phyloP scores from a whole-genome alignment of 306 rosid species.

The Cicer cuneatum region DNA sequence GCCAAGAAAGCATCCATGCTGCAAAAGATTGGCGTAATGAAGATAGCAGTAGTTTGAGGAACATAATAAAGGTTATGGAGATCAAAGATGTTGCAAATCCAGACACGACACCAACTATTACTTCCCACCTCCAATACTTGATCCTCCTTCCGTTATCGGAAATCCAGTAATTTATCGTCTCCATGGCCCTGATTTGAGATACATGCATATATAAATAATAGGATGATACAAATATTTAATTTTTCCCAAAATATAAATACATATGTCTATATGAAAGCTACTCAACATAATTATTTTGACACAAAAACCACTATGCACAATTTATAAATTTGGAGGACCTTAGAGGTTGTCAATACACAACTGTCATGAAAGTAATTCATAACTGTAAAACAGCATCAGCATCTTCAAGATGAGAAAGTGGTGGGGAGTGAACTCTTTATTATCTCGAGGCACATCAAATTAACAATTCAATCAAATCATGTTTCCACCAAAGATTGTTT shows the following conservation, averaged over 20 bases:
- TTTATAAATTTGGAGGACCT: slow-evolving; percentile 27
- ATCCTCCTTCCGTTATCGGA: slow-evolving; percentile 47
- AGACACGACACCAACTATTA: slow-evolving; percentile 60
- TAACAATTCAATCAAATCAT: slow-evolving; percentile 17
- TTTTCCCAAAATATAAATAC: slow-evolving; percentile 1
- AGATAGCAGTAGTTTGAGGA: slow-evolving; percentile 57
- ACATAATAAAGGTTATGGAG: slow-evolving; percentile 56
- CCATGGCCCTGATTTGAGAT: slow-evolving; percentile 63
- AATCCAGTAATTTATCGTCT: slow-evolving; percentile 64
- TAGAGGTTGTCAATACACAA: slow-evolving; percentile 18
- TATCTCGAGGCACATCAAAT: neutral
- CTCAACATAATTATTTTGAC: slow-evolving; percentile 1
- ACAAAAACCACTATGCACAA: neutral
- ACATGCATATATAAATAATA: slow-evolving; percentile 39
- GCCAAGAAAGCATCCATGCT: slow-evolving; percentile 42
- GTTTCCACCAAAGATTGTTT: neutral
- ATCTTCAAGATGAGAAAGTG: slow-evolving; percentile 1
- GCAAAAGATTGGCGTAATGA: slow-evolving; percentile 46
- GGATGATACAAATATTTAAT: slow-evolving; percentile 1
- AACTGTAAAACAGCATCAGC: neutral
- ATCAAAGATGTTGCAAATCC: slow-evolving; percentile 80
- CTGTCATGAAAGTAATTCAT: slow-evolving; percentile 3
- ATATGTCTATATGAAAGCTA: slow-evolving; percentile 27
- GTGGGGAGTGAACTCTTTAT: neutral
- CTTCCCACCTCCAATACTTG: slow-evolving; percentile 75